Conservation (phyloP, 306 rosid species). For the Heteromeles arbutifolia region DNA sequence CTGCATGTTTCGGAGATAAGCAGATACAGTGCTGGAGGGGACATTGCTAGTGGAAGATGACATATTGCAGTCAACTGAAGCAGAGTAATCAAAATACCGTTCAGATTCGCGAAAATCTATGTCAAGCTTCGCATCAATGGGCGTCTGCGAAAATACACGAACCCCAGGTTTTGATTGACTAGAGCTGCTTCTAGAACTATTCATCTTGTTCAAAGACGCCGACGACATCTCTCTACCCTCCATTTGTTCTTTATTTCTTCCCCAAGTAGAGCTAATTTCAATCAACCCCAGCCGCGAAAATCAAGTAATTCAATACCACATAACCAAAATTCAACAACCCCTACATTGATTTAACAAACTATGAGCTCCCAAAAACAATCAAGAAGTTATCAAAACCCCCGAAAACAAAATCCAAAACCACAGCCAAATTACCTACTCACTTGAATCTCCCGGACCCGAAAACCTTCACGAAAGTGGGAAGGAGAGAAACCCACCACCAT, state of each 20-base stretch:
- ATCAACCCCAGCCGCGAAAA: neutral
- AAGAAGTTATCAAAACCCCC: neutral
- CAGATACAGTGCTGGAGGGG: slow-evolving; percentile 27
- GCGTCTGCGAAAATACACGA: slow-evolving; percentile 26
- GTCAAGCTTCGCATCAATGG: slow-evolving; percentile 37
- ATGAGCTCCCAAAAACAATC: neutral
- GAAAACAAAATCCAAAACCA: slow-evolving; percentile 2
- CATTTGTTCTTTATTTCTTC: neutral
- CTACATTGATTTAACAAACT: neutral
- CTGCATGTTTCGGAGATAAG: slow-evolving; percentile 38
- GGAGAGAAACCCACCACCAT: neutral
- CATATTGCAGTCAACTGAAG: slow-evolving; percentile 23
- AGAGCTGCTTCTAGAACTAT: slow-evolving; percentile 22
- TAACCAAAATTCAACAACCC: neutral
- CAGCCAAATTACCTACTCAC: neutral
- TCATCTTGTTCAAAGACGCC: slow-evolving; percentile 21
- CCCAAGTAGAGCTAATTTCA: slow-evolving; percentile 7
- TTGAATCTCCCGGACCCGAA: slow-evolving; percentile 10
- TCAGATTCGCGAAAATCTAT: slow-evolving; percentile 26
- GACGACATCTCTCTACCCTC: slow-evolving; percentile 30
- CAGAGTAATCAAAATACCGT: slow-evolving; percentile 18
- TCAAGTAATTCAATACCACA: neutral
- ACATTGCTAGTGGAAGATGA: slow-evolving; percentile 30
- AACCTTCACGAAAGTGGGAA: slow-evolving; percentile 10
- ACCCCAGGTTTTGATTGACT: slow-evolving; percentile 22